A percentile compares a stretch with the other conserved stretches of the same genome.
These are phyloP conservation scores for Tympanopsis confertula DNA, from an alignment of 2,329 filamentous ascomycete species.

Conservation along the genomic window DNA sequence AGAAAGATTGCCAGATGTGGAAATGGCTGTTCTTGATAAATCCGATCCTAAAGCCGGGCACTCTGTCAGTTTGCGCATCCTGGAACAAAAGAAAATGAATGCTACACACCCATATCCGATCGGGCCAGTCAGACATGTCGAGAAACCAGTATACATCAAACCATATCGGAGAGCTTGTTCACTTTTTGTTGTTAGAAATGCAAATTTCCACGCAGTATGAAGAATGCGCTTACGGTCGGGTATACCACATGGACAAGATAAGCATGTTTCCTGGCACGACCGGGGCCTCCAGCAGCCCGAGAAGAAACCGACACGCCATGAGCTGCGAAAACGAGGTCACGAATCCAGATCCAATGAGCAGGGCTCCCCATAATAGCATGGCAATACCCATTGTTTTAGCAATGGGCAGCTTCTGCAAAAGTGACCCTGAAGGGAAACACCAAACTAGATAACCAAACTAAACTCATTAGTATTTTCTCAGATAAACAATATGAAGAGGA, in stretches of 20 bases:
- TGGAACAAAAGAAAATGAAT: no score
- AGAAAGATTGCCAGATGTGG: no score
- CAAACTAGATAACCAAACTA: slow-evolving; percentile 20
- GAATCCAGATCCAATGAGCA: slow-evolving; percentile 15
- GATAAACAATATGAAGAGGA: neutral
- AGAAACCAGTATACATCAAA: no score
- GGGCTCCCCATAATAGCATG: slow-evolving; percentile 13
- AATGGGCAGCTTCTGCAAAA: slow-evolving; percentile 20
- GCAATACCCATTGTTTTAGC: slow-evolving; percentile 16
- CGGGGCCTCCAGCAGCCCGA: slow-evolving; percentile 17
- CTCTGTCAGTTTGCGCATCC: no score
- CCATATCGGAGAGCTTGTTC: no score
- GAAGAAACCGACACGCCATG: slow-evolving; percentile 13
- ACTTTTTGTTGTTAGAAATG: no score
- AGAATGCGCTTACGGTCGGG: no score
- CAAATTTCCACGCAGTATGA: no score
- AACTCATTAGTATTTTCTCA: slow-evolving; percentile 2
- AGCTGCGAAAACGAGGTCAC: slow-evolving; percentile 13
- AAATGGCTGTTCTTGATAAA: no score
- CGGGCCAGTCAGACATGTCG: no score
- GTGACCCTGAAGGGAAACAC: slow-evolving; percentile 16
- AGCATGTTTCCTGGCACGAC: slow-evolving; percentile 14
- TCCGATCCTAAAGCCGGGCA: no score
- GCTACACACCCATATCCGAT: no score
- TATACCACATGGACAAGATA: slow-evolving; percentile 18